These are phyloP conservation scores for Geotrichum phurueaensis DNA, from an alignment of 1,139 yeast genomes.

Conservation along the genomic window DNA sequence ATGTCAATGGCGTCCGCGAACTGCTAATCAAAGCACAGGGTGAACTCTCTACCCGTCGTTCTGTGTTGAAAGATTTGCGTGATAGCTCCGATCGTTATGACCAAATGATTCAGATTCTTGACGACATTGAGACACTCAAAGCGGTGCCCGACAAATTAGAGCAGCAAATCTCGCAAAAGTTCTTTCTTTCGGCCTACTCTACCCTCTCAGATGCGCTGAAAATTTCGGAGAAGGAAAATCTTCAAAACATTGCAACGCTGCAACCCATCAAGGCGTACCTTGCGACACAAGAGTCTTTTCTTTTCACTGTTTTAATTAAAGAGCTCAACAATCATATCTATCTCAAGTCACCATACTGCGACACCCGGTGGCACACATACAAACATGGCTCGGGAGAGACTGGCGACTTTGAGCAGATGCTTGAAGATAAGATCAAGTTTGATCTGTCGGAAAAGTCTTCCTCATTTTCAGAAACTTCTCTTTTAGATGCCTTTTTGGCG, in stretches of 20 bases:
- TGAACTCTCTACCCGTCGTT: conserved; percentile 51
- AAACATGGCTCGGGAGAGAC: conserved; percentile 27
- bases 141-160: conserved; percentile 61
- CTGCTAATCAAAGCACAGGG: conserved; percentile 46
- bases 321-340: conserved; percentile 72
- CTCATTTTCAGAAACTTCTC: conserved; percentile 25
- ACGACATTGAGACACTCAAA: conserved; percentile 59
- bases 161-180: conserved; percentile 56
- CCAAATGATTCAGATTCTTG: conserved; percentile 65
- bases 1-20: conserved; percentile 46
- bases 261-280: conserved; percentile 52
- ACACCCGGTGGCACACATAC: conserved; percentile 34
- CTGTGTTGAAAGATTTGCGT: conserved; percentile 57
- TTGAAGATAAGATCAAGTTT: conserved; percentile 31
- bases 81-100: conserved; percentile 56
- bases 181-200: conserved; percentile 63
- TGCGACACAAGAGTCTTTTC: conserved; percentile 51
- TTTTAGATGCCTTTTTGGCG: conserved; percentile 43
- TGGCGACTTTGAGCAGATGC: conserved; percentile 27
- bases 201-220: conserved; percentile 53
- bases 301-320: conserved; percentile 69
- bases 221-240: conserved; percentile 51
- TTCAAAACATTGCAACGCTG: conserved; percentile 62
- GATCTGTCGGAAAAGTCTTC: conserved; percentile 28
- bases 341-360: conserved; percentile 45